Base-by-base conservation (phyloP, 805 yeast genomes). In the Teunomyces lycoperdinae region DNA sequence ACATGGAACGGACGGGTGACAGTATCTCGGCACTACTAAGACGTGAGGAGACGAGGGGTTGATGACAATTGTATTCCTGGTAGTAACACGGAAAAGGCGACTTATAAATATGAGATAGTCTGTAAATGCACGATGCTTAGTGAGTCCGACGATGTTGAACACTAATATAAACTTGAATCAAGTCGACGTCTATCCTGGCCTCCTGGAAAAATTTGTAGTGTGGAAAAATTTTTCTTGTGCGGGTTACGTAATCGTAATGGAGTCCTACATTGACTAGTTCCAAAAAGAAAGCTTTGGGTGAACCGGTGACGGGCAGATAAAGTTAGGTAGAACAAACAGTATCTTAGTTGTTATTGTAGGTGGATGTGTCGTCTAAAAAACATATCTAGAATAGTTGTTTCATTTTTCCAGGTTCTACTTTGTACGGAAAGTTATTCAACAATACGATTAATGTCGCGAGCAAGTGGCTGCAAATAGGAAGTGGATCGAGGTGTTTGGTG, bases 391-490 rank as follows among this genome's bases (percentile, higher is more conserved):
- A 13, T 5, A 32, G 34, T 8, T 32, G 17, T n/a, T 32, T n/a
- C 29, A 38, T 20, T 7, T 11, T 38, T 5, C 14, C 30, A 16
- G n/a, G 14, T 11, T 24, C 41, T n/a, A 26, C 41, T 14, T n/a
- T 7, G 30, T 24, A 38, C 11, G 41, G 41, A 9, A 38, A 9
- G 5, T 20, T 13, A n/a, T 51, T 50, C 30, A 24, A 28, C 16
- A 30, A 13, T 13, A 43, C 40, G 20, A 54, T 45, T 9, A 46
- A 27, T 27, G 45, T 30, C 28, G 52, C 48, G 9, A 54, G 49
- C 11, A 54, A 28, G 46, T 54, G 58, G 36, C 44, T 9, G 36
- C 58, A 54, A 7, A 52, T 11, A 7, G 58, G 58, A 9, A 52
- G 26, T 11, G 49, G 47, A 5, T 45, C 43, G n/a, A 39, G 29